A percentile compares a stretch with the other conserved stretches of the same genome.
phyloP scores from a whole-genome alignment of 768 basidiomycete genomes.

The Mycena rosella region DNA sequence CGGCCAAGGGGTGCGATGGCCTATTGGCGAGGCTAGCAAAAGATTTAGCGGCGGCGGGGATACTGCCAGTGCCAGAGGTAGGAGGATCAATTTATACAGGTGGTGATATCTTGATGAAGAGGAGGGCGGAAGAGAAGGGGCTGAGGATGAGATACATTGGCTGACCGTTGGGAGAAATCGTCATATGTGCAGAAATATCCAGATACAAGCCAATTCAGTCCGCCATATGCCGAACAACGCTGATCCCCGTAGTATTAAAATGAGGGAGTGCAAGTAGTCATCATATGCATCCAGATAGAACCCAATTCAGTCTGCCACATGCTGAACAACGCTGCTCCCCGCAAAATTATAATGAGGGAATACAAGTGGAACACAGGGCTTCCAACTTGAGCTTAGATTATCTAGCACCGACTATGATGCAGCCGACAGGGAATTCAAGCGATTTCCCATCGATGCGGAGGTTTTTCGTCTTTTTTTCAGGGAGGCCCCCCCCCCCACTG shows the following conservation, averaged over 20 bases:
- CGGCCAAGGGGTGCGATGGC: too few species aligned
- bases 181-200: constrained; percentile 7
- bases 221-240: constrained; percentile 6
- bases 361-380: neutral
- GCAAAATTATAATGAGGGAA: too few species aligned
- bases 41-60: neutral
- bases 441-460: too few species aligned
- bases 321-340: too few species aligned
- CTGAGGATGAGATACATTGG: constrained; percentile 22
- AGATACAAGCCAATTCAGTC: constrained; percentile 11
- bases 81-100: constrained; percentile 18
- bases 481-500: too few species aligned
- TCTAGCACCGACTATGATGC: too few species aligned
- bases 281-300: too few species aligned
- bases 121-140: constrained; percentile 22
- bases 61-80: constrained; percentile 22
- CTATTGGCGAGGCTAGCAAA: too few species aligned
- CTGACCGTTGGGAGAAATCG: constrained; percentile 10
- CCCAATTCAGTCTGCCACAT: too few species aligned
- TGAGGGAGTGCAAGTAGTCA: neutral
- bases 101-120: constrained; percentile 27
- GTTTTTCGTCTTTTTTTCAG: too few species aligned
- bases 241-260: constrained; percentile 4
- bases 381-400: neutral
- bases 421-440: too few species aligned